Percentiles rank a stretch among this genome's conserved stretches.
phyloP scores from a whole-genome alignment of 2,329 filamentous ascomycete species.

The Venturia asperata region DNA sequence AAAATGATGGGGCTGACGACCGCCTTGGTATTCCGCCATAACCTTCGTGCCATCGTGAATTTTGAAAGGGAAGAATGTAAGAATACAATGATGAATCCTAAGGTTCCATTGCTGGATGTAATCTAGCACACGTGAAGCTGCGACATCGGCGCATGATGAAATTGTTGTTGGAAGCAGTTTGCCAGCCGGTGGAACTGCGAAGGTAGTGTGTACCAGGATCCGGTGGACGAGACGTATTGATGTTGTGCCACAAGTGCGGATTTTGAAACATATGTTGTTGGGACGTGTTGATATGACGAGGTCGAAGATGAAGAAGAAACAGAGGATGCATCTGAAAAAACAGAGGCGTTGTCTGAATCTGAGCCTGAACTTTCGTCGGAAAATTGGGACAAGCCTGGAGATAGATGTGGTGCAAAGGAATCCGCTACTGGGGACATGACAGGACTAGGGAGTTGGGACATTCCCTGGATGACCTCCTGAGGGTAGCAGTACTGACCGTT shows the following conservation, averaged over 20 bases:
- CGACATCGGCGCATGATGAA: constrained; percentile 16
- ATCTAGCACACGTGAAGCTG: constrained; percentile 19
- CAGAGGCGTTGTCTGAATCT: constrained; percentile 35
- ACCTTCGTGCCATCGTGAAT: constrained; percentile 10
- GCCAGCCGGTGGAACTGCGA: constrained; percentile 19
- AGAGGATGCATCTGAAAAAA: constrained; percentile 29
- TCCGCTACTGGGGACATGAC: constrained; percentile 25
- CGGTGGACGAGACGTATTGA: constrained; percentile 18
- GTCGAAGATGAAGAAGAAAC: constrained; percentile 18
- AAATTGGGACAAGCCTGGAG: constrained; percentile 23
- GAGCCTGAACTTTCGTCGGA: constrained; percentile 31
- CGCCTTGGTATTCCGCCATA: not conserved
- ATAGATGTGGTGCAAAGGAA: constrained; percentile 25
- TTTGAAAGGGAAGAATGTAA: not conserved
- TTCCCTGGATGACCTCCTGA: constrained; percentile 20
- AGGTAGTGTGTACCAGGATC: constrained; percentile 17
- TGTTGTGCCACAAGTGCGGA: constrained; percentile 5
- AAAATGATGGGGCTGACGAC: not conserved
- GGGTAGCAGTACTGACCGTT: not conserved
- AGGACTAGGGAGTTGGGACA: constrained; percentile 28
- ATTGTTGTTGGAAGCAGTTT: constrained; percentile 8
- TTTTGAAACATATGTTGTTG: constrained; percentile 4
- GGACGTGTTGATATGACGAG: constrained; percentile 15
- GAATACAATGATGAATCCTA: constrained; percentile 11
- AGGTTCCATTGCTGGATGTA: constrained; percentile 11